Conservation (phyloP, 352 stramenopile genomes). For the Phytophthora litchii region DNA sequence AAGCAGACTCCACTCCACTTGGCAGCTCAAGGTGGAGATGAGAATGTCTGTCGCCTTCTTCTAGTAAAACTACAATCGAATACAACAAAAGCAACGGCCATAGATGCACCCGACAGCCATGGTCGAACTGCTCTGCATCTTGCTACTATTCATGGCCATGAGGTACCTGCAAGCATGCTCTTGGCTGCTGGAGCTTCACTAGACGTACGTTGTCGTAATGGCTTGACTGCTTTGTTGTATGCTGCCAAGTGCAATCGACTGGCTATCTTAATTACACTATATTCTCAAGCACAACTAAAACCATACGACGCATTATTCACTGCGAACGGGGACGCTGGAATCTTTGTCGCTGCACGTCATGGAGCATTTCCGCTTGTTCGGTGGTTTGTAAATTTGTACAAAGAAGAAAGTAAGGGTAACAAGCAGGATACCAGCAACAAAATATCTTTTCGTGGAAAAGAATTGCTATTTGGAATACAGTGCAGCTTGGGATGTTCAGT, state of each 20-base stretch:
- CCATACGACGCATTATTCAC: conserved; percentile 32
- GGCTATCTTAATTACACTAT: conserved; percentile 53
- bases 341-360: conserved; percentile 54
- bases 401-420: conserved; percentile 11
- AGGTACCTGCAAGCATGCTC: conserved; percentile 45
- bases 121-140: conserved; percentile 58
- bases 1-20: conserved; percentile 60
- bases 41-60: conserved; percentile 45
- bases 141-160: conserved; percentile 52
- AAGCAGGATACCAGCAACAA: not conserved
- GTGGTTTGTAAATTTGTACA: conserved; percentile 49
- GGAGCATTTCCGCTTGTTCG: conserved; percentile 53
- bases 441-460: not conserved
- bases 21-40: conserved; percentile 47
- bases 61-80: conserved; percentile 32
- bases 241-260: conserved; percentile 56
- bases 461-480: conserved; percentile 7
- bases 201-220: conserved; percentile 36
- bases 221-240: conserved; percentile 54
- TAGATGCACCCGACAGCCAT: conserved; percentile 40
- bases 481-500: conserved; percentile 43
- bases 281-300: conserved; percentile 22
- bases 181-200: conserved; percentile 46
- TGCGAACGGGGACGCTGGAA: conserved; percentile 38
- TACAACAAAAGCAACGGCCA: conserved; percentile 19